Evolutionary conservation across 2,329 filamentous ascomycete species (phyloP), one percentile per base, ranked within the genome.

Genomic region (Epichloe festucae): DNA sequence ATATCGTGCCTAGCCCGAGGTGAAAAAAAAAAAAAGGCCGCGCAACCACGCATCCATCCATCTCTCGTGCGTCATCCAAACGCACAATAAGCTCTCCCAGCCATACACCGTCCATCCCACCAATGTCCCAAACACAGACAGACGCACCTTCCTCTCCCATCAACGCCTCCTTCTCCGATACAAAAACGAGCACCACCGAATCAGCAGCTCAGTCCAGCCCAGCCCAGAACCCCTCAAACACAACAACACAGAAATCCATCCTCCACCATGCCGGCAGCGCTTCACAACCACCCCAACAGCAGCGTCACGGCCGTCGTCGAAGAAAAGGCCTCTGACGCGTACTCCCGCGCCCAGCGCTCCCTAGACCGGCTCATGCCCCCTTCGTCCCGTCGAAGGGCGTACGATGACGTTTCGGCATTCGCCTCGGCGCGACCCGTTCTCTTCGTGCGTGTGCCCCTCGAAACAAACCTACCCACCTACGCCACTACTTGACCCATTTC

Each of bases 341-440:
- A 69, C 54, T 62, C 65, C 52, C 72, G 70, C 58, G 64, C 68
- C 48, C 71, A 71, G 54, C 68, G 66, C 52, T 71, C 72, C 51
- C 58, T 76, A 50, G 68, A 79, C 60, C 70, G 72, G 56, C 60
- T 75, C 58, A 71, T 88, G 43, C 76, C 80, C 44, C 82, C 84
- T 0, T 70, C 78, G 38, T 76, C 77, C 53, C 76, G 85, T 48
- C 73, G 79, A 55, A 71, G 73, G 52, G 72, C 78, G 42, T 74
- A 81, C 58, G 70, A 76, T 15, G 72, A 70, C 44, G 65, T 78
- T 31, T 70, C 73, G 38, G 63, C 69, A 5, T 84, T 87, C 60
- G 79, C 82, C 15, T 66, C 74, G 5, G 70, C 75, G 47, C 82
- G 84, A 52, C 88, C 88, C 2, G 70, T 88, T 55, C 70, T 89